Base-by-base conservation (phyloP, 1,139 yeast genomes). In the Candida tropicalis region DNA sequence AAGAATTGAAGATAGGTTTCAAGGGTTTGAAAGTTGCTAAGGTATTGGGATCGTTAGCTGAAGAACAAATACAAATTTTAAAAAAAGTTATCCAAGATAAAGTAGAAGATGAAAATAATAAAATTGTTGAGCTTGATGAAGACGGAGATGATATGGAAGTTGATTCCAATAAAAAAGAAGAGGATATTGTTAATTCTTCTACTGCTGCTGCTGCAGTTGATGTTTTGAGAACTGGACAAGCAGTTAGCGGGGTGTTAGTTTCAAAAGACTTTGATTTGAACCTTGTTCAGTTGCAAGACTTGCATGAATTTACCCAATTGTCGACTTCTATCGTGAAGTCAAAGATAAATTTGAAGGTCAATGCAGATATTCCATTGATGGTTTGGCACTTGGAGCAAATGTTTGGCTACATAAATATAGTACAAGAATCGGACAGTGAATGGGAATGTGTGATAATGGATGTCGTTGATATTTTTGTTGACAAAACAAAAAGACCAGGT, bases 381-480 rank as follows among this genome's bases (percentile, higher is more conserved):
- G 77, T 80, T 50, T 93, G 95, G 89, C 98, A 93, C 60, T 75
- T 93, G 49, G 82, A 87, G 49, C 98, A 91, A 60, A 93, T 95
- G 99, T 93, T 93, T 74, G 98, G 98, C 1, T 81, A 77, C 55
- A 78, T 90, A 11, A 82, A 84, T 32, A 76, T 87, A 1, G 49
- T 84, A n/a, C 73, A 71, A 43, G 89, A 84, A 53, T 81, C 80
- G 41, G 79, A 75, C 4, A 80, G 73, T n/a, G 74, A 70, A 44
- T 73, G 78, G 78, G 78, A 71, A 53, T 72, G 77, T 54, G 61
- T 70, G 8, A 66, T 73, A 27, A 73, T 73, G 78, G 77, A 73
- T 40, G 61, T 64, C 64, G 68, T 73, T 10, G 73, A 69, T 50
- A 57, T 73, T 13, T 48, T 71, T 13, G 70, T 86, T n/a, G 84